Base-by-base conservation (phyloP, 2,329 filamentous ascomycete species). In the Diaporthe sp. region DNA sequence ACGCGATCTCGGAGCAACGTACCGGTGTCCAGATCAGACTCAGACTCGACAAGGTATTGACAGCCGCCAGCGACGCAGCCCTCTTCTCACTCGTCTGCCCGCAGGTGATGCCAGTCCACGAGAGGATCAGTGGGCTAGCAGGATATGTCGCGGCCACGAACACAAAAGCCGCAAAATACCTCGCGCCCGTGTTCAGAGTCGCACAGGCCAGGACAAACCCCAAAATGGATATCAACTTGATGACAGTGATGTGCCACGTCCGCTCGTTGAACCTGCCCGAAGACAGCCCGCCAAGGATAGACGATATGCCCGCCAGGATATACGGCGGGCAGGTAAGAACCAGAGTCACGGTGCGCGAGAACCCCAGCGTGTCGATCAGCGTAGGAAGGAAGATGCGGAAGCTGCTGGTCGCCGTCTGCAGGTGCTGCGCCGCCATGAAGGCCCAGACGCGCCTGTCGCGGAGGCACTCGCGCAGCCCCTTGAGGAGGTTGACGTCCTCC, bases 11-110 rank as follows among this genome's bases (percentile, higher is more conserved):
- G n/a, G n/a, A n/a, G 3, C 5, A 42, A 57, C 58, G 2, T 42
- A 73, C 71, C 47, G 71, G 50, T 13, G 60, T 42, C 71, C 71
- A 73, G 3, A 73, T 68, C 22, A 57, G 60, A n/a, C 60, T 73
- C 8, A 64, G 2, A 15, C 45, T 68, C n/a, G 71, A 52, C n/a
- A 42, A 12, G 5, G 60, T 67, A n/a, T 73, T 73, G 13, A 68
- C 60, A 22, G 64, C 40, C 13, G 84, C 85, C 13, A 88, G 80
- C 1, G 84, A 81, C 0, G 83, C 83, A 0, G 86, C 86, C 76
- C 86, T 87, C 79, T 87, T 87, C 78, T 87, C 86, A 7, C 85
- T 82, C 0, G 85, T 86, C 76, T 87, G 86, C 0, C 84, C 85
- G 28, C 85, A 82, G 0, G 83, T 83, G 0, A 79, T 81, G 0